These are phyloP conservation scores for Podospora sp. DNA, from an alignment of 495 filamentous ascomycete species.

Conservation along the genomic window DNA sequence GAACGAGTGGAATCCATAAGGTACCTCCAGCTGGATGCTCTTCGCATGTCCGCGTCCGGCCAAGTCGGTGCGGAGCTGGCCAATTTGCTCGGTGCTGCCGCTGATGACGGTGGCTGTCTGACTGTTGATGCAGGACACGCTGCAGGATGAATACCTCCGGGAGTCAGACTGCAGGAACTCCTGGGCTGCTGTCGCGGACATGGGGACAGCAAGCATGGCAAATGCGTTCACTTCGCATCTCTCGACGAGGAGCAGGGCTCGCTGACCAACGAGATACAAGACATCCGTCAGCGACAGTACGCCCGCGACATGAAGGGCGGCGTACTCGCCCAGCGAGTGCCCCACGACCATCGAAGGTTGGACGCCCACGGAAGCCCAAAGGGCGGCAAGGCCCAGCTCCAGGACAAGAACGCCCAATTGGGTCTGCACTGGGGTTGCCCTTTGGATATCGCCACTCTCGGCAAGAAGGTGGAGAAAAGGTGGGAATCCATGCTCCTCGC, in stretches of 20 bases:
- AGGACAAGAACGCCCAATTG: constrained; percentile 75
- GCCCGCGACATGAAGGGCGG: constrained; percentile 69
- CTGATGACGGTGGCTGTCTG: constrained; percentile 53
- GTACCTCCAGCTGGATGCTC: constrained; percentile 48
- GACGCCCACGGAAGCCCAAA: constrained; percentile 76
- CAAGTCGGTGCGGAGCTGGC: constrained; percentile 52
- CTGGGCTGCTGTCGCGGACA: constrained; percentile 15
- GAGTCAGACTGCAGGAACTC: constrained; percentile 16
- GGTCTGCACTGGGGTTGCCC: constrained; percentile 68
- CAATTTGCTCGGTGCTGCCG: constrained; percentile 47
- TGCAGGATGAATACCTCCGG: constrained; percentile 44
- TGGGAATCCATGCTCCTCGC: constrained; percentile 67
- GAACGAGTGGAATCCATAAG: constrained; percentile 65
- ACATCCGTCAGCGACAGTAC: constrained; percentile 67
- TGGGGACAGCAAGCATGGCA: constrained; percentile 54
- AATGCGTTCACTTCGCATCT: constrained; percentile 64
- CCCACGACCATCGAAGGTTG: constrained; percentile 75
- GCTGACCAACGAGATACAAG: constrained; percentile 66
- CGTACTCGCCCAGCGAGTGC: constrained; percentile 77
- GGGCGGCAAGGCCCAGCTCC: constrained; percentile 77
- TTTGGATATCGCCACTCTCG: constrained; percentile 51
- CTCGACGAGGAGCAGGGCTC: constrained; percentile 66
- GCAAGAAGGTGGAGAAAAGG: constrained; percentile 66
- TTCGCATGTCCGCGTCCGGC: constrained; percentile 51
- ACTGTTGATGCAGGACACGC: constrained; percentile 60